Evolutionary conservation across 2,329 filamentous ascomycete genomes (phyloP).

Genomic region (Chalaropsis ovoidea): DNA sequence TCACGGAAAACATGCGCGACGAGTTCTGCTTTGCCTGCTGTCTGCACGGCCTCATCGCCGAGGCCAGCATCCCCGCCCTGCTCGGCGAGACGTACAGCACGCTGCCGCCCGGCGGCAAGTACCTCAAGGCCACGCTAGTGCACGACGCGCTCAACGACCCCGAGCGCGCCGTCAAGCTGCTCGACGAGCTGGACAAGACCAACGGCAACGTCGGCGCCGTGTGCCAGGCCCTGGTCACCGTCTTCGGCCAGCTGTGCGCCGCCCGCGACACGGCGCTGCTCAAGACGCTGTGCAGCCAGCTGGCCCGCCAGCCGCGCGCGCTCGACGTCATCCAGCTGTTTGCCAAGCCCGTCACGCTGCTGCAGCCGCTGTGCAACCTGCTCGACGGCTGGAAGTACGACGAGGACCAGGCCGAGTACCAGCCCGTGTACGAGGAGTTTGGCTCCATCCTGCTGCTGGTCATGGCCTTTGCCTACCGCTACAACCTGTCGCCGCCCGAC

Average conservation of each 20-base stretch:
- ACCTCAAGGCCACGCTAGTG: conserved; percentile 67
- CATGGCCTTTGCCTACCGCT: conserved; percentile 65
- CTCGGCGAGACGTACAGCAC: conserved; percentile 77
- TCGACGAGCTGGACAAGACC: conserved; percentile 77
- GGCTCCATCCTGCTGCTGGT: conserved; percentile 65
- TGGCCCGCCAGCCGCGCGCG: conserved; percentile 62
- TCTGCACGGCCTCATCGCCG: conserved; percentile 71
- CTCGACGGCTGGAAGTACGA: conserved; percentile 74
- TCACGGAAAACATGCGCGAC: conserved; percentile 50
- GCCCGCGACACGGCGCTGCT: conserved; percentile 72
- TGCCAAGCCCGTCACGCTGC: conserved; percentile 56
- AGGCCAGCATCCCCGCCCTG: conserved; percentile 66
- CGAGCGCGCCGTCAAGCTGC: conserved; percentile 62
- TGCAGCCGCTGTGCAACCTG: conserved; percentile 63
- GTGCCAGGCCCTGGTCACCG: conserved; percentile 63
- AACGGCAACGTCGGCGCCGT: conserved; percentile 86
- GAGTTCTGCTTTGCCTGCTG: conserved; percentile 87
- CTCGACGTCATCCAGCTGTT: conserved; percentile 70
- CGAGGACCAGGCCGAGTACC: conserved; percentile 73
- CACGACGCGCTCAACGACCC: conserved; percentile 67
- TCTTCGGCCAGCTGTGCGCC: conserved; percentile 57
- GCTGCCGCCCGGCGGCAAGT: conserved; percentile 61
- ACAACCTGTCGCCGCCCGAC: conserved; percentile 54
- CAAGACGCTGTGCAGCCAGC: conserved; percentile 59
- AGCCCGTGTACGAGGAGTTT: conserved; percentile 79